Percentiles rank a stretch among this genome's conserved stretches.
Evolutionary conservation across 768 basidiomycete species (phyloP).

Genomic region (Austroboletus eburneus): DNA sequence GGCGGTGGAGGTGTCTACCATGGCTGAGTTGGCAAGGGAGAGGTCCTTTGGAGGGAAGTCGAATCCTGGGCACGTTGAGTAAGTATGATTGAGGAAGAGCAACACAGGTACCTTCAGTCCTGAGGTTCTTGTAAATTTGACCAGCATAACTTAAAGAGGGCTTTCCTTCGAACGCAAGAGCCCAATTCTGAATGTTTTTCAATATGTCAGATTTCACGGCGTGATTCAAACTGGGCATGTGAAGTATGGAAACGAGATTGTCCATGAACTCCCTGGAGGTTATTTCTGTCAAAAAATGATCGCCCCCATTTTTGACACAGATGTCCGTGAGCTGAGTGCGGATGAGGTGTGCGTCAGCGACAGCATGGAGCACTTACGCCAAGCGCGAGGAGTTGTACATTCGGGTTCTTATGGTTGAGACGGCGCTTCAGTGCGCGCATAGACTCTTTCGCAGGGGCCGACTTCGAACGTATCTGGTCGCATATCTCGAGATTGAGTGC

Average conservation of each 20-base stretch:
- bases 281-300: conserved; percentile 80
- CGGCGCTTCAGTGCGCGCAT: conserved; percentile 86
- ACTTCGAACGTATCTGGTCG: conserved; percentile 93
- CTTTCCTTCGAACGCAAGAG: conserved; percentile 83
- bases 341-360: conserved; percentile 2
- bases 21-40: conserved; percentile 64
- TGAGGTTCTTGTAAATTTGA: conserved; percentile 75
- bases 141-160: conserved; percentile 66
- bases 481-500: conserved; percentile 93
- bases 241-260: conserved; percentile 86
- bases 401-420: conserved; percentile 91
- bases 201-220: conserved; percentile 82
- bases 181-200: conserved; percentile 89
- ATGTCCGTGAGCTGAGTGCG: conserved; percentile 71
- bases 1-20: conserved; percentile 88
- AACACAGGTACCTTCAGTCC: conserved; percentile 60
- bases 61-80: conserved; percentile 47
- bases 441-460: conserved; percentile 77
- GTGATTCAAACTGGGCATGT: conserved; percentile 67
- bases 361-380: conserved; percentile 49
- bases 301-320: conserved; percentile 96
- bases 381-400: conserved; percentile 87
- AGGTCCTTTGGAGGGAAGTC: conserved; percentile 81
- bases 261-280: conserved; percentile 92
- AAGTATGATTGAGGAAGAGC: background rate